Conservation (phyloP, 2,329 filamentous ascomycete species). For the Monosporascus sp. region DNA sequence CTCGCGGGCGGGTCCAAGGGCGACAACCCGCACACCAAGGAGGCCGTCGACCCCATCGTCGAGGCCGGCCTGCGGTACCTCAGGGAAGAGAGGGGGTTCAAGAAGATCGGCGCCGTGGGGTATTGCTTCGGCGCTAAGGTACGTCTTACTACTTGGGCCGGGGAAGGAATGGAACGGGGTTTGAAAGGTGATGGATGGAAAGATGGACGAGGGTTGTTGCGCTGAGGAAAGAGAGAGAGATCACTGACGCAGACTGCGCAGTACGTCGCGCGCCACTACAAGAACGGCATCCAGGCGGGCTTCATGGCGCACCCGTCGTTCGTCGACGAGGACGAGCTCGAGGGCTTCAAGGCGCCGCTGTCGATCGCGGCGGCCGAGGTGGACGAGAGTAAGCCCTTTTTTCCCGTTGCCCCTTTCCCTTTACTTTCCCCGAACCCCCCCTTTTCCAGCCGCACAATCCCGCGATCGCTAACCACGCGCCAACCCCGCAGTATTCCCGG, state of each 20-base stretch:
- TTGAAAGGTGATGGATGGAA: too few species aligned
- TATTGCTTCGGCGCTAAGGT: constrained; percentile 76
- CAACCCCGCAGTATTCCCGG: constrained; percentile 46
- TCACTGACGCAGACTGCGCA: constrained; percentile 20
- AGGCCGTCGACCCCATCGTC: constrained; percentile 44
- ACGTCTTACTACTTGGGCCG: constrained; percentile 6
- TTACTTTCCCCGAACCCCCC: not conserved
- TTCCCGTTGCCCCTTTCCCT: too few species aligned
- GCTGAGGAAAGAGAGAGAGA: too few species aligned
- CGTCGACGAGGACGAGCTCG: constrained; percentile 62
- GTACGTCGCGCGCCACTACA: constrained; percentile 66
- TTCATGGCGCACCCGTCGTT: constrained; percentile 76
- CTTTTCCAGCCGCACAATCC: not conserved
- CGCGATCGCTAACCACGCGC: not conserved
- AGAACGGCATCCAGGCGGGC: constrained; percentile 61
- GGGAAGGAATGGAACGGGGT: too few species aligned
- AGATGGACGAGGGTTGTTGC: too few species aligned
- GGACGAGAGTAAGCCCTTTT: constrained; percentile 38
- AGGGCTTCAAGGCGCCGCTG: constrained; percentile 60
- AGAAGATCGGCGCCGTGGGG: constrained; percentile 60
- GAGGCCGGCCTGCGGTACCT: constrained; percentile 52
- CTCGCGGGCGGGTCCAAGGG: constrained; percentile 38
- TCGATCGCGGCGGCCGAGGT: constrained; percentile 63
- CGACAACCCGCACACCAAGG: constrained; percentile 44
- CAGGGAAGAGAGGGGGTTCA: constrained; percentile 48